Base-by-base conservation (phyloP, 1,139 yeast genomes). In the Geotrichum citri-aurantii region DNA sequence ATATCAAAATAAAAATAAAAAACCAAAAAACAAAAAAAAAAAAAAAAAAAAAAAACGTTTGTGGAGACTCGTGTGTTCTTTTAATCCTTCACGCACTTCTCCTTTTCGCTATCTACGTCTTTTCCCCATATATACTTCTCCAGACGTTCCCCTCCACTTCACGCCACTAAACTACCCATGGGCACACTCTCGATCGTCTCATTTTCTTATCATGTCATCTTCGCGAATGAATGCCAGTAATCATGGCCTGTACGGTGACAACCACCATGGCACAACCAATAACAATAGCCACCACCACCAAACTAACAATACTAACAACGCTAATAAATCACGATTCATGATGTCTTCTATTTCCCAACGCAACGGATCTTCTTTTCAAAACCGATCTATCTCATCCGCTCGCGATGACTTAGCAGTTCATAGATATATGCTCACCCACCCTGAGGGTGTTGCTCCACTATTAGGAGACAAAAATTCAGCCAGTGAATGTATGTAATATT, bases 361-460 rank as follows among this genome's bases (percentile, higher is more conserved):
- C 12, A 52, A 51, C 37, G 55, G 52, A 23, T 21, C 53, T n/a
- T 48, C 54, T 46, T 40, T 56, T 42, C 26, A 50, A 10, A 49
- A 54, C 46, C 21, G 59, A 47, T 57, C 59, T 19, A 49, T 54
- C 8, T 12, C 57, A 19, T 29, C 29, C 58, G 44, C 51, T 26
- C 57, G 67, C 44, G 69, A 67, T 52, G 68, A 66, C 51, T 56
- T 65, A 2, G 57, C 65, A 7, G 52, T 54, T n/a, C 67, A 65
- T 47, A 59, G 69, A 40, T 67, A 63, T 55, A 57, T 60, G 42
- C 60, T 67, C 11, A 50, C 63, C 6, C 66, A 65, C 11, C 78
- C 78, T 3, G 62, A 63, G 12, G 74, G 72, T 2, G 74, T 75
- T 1, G 73, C 70, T 53, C 76, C 77, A 1, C 60, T 75, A 57